A percentile compares a stretch with the other conserved stretches of the same genome.
Evolutionary conservation across 352 stramenopile species (phyloP).

Genomic region (Aphanomyces stellatus): DNA sequence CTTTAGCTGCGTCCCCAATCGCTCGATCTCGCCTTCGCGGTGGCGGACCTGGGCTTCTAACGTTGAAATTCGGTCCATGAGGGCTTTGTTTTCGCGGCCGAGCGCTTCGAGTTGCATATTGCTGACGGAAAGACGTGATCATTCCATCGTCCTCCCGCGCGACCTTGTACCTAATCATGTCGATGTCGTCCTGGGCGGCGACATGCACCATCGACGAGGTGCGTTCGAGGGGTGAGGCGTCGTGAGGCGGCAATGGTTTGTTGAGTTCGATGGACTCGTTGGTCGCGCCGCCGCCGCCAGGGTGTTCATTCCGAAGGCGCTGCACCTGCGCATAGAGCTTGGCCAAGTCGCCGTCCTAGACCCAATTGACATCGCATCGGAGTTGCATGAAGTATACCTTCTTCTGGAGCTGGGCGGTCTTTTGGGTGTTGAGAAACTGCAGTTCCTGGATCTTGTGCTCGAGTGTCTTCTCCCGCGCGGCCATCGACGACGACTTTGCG

Average conservation of each 20-base stretch:
- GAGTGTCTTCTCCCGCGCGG: constrained; percentile 50
- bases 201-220: no score
- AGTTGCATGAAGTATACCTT: constrained; percentile 31
- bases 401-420: constrained; percentile 37
- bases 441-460: constrained; percentile 63
- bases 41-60: constrained; percentile 48
- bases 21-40: constrained; percentile 61
- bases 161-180: no score
- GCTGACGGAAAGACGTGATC: constrained; percentile 27
- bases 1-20: constrained; percentile 26
- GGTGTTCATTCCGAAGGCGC: constrained; percentile 32
- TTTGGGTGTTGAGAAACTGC: constrained; percentile 56
- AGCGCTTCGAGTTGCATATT: constrained; percentile 34
- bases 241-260: constrained; percentile 17
- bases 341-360: constrained; percentile 45
- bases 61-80: constrained; percentile 29
- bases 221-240: no score
- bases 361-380: neutral
- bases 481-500: neutral
- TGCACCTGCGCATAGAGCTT: constrained; percentile 65
- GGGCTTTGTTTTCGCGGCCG: constrained; percentile 36
- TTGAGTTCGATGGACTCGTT: constrained; percentile 31
- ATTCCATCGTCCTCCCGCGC: no score
- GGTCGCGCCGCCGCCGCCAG: neutral
- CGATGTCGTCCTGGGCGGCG: no score